Percentiles rank a stretch among this genome's conserved stretches.
These are phyloP conservation scores for Geotrichum fermentans DNA, from an alignment of 1,139 yeast genomes.

Conservation along the genomic window DNA sequence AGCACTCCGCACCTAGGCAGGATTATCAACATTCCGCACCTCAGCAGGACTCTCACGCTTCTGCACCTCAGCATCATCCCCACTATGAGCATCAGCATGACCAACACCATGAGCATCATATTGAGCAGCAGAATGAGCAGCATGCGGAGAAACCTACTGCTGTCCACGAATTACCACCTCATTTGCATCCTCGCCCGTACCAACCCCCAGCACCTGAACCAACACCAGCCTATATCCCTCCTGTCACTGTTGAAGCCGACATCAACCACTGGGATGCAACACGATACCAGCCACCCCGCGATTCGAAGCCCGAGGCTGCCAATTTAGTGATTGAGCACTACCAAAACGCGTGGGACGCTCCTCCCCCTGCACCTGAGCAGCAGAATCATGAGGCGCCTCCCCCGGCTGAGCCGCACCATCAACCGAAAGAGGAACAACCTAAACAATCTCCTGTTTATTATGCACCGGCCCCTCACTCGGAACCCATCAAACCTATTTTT, in stretches of 20 bases:
- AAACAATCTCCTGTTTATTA: conserved; percentile 5
- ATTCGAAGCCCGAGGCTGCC: conserved; percentile 42
- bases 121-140: not conserved
- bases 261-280: conserved; percentile 43
- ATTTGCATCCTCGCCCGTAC: not conserved
- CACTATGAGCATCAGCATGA: conserved; percentile 4
- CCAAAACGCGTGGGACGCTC: conserved; percentile 33
- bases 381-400: not conserved
- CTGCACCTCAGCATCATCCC: conserved; percentile 4
- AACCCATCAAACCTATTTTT: conserved; percentile 18
- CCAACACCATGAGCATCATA: not conserved
- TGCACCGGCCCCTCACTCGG: conserved; percentile 8
- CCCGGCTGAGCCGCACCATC: conserved; percentile 12
- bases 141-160: not conserved
- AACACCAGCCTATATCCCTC: conserved; percentile 21
- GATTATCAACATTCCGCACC: conserved; percentile 3
- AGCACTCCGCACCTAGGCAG: not conserved
- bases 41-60: not conserved
- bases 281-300: conserved; percentile 40
- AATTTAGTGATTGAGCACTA: conserved; percentile 28
- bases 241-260: conserved; percentile 31
- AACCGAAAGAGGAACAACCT: conserved; percentile 4
- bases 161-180: too few species aligned
- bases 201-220: conserved; percentile 7
- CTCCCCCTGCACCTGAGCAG: conserved; percentile 12